phyloP scores from a whole-genome alignment of 495 filamentous ascomycete species.

The Elaphomyces granulatus region DNA sequence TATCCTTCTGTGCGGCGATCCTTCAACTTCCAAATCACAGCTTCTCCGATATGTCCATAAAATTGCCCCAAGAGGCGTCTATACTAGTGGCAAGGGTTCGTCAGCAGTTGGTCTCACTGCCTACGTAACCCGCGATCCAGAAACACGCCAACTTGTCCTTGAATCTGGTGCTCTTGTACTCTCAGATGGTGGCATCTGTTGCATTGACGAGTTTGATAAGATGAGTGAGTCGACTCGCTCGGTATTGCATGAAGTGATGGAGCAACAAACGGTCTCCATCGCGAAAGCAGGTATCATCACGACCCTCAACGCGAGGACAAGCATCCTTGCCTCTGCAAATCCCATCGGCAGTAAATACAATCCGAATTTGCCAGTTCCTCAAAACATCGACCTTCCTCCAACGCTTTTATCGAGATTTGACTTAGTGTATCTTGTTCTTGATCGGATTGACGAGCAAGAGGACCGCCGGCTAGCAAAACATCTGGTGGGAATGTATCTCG shows the following conservation, averaged over 20 bases:
- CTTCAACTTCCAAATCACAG: constrained; percentile 92
- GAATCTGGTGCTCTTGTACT: constrained; percentile 92
- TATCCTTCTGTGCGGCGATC: constrained; percentile 89
- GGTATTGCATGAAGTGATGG: constrained; percentile 98
- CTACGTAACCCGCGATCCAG: constrained; percentile 89
- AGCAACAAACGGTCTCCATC: constrained; percentile 97
- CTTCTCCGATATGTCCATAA: constrained; percentile 89
- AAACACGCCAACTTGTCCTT: constrained; percentile 87
- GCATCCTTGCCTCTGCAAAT: constrained; percentile 90
- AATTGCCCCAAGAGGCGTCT: constrained; percentile 92
- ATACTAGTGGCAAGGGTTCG: constrained; percentile 93
- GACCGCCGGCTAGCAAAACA: constrained; percentile 85
- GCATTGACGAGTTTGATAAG: constrained; percentile 99
- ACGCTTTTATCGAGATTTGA: constrained; percentile 93
- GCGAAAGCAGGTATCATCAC: constrained; percentile 99
- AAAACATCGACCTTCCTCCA: constrained; percentile 95
- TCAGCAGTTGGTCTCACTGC: constrained; percentile 97
- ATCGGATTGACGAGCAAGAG: constrained; percentile 74
- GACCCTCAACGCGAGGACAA: constrained; percentile 87
- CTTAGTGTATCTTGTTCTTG: constrained; percentile 89
- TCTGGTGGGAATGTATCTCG: constrained; percentile 91
- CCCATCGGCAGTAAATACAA: constrained; percentile 98
- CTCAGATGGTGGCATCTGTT: constrained; percentile 93
- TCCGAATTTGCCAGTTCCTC: constrained; percentile 82
- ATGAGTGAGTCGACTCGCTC: constrained; percentile 95